phyloP scores from a whole-genome alignment of 2,329 filamentous ascomycete genomes.

The Colletotrichum plurivorum region DNA sequence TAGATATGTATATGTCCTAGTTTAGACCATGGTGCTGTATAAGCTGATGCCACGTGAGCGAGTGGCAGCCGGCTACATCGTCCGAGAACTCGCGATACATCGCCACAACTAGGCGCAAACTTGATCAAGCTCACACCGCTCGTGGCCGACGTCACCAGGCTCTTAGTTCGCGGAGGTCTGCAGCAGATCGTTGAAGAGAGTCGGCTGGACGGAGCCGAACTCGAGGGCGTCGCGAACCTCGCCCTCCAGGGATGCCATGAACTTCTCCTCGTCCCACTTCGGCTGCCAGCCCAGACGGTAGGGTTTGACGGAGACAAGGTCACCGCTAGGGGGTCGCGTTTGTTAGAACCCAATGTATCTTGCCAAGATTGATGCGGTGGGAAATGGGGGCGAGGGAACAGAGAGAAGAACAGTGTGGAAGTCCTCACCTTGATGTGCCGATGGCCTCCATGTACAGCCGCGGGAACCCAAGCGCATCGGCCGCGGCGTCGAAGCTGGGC shows the following conservation, averaged over 20 bases:
- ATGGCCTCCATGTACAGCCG: constrained; percentile 44
- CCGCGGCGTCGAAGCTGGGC: constrained; percentile 50
- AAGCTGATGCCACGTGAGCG: no score
- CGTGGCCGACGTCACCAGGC: no score
- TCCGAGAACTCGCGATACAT: no score
- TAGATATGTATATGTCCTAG: no score
- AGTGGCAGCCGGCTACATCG: no score
- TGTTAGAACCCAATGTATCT: neutral
- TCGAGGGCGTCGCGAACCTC: constrained; percentile 46
- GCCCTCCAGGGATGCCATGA: constrained; percentile 46
- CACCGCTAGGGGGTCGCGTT: neutral
- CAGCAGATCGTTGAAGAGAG: constrained; percentile 1
- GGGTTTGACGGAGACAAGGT: constrained; percentile 43
- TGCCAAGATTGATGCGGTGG: neutral
- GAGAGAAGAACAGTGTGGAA: neutral
- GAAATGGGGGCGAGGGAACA: no score
- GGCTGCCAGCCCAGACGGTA: constrained; percentile 47
- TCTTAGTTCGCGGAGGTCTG: neutral
- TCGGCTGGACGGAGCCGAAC: constrained; percentile 32
- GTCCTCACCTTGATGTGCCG: constrained; percentile 46
- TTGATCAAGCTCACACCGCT: no score
- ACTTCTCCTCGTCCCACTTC: constrained; percentile 45
- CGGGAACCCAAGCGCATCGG: constrained; percentile 50
- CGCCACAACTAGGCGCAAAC: no score
- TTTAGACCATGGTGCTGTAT: no score